Evolutionary conservation across 768 basidiomycete genomes (phyloP).

Genomic region (Mycena alexandri): DNA sequence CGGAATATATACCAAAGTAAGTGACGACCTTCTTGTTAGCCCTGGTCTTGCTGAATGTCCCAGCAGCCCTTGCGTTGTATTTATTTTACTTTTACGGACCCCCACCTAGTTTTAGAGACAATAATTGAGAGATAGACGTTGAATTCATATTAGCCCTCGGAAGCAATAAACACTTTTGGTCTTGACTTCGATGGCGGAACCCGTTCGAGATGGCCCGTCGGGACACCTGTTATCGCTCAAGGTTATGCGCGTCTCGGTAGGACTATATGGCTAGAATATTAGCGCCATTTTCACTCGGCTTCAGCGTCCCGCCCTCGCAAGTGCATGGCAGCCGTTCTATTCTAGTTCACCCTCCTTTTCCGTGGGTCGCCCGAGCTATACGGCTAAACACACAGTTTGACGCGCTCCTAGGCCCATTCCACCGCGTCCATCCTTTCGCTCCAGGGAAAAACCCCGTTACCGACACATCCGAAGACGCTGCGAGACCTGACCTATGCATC

Average conservation of each 20-base stretch:
- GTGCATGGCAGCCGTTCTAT: constrained; percentile 89
- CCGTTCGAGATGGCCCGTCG: constrained; percentile 58
- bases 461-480: constrained; percentile 85
- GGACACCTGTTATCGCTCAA: constrained; percentile 82
- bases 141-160: background rate
- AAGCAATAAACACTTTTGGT: constrained; percentile 6
- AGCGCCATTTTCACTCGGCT: constrained; percentile 17
- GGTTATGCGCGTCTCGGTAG: constrained; percentile 89
- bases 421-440: constrained; percentile 83
- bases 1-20: background rate
- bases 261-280: constrained; percentile 41
- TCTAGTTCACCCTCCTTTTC: constrained; percentile 87
- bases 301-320: constrained; percentile 80
- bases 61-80: constrained; percentile 12
- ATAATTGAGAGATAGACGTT: background rate
- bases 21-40: background rate
- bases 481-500: constrained; percentile 85
- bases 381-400: constrained; percentile 14
- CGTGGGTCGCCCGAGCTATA: constrained; percentile 48
- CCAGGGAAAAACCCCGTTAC: constrained; percentile 77
- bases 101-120: background rate
- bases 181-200: constrained; percentile 27
- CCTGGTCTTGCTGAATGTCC: background rate
- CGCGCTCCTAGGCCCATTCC: constrained; percentile 66
- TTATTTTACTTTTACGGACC: constrained; percentile 21